Conservation (phyloP, 2,329 filamentous ascomycete genomes). For the Sclerotinia sclerotiorum region DNA sequence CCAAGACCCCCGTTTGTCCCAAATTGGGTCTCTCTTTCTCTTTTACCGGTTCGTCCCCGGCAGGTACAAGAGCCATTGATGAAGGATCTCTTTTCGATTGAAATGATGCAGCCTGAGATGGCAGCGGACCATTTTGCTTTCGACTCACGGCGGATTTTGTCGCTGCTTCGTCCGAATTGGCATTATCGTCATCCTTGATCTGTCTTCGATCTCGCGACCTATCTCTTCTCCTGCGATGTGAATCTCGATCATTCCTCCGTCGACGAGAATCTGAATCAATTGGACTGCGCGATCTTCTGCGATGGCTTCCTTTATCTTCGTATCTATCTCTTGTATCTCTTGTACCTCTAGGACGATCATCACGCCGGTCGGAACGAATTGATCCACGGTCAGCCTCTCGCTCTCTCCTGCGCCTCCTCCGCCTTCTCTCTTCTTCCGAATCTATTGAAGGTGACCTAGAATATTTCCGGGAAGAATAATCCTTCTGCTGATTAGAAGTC, state of each 20-base stretch:
- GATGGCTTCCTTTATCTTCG: slow-evolving; percentile 32
- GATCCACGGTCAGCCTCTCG: slow-evolving; percentile 25
- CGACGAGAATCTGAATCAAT: slow-evolving; percentile 26
- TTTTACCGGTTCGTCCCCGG: slow-evolving; percentile 47
- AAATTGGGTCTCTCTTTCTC: slow-evolving; percentile 90
- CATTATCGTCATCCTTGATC: slow-evolving; percentile 26
- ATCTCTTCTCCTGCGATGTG: slow-evolving; percentile 34
- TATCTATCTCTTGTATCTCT: slow-evolving; percentile 31
- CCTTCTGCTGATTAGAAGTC: slow-evolving; percentile 26
- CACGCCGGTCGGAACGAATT: slow-evolving; percentile 19
- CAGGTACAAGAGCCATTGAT: slow-evolving; percentile 31
- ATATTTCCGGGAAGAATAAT: slow-evolving; percentile 27
- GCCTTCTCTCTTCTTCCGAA: slow-evolving; percentile 37
- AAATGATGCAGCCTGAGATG: slow-evolving; percentile 60
- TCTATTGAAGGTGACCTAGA: slow-evolving; percentile 35
- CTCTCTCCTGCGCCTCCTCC: slow-evolving; percentile 33
- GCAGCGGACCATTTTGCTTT: slow-evolving; percentile 50
- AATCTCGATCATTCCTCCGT: slow-evolving; percentile 32
- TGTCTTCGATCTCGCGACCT: slow-evolving; percentile 33
- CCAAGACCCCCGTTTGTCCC: slow-evolving; percentile 74
- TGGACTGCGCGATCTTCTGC: slow-evolving; percentile 39
- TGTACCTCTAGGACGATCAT: slow-evolving; percentile 17
- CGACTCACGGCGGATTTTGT: slow-evolving; percentile 26
- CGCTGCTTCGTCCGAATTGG: background rate
- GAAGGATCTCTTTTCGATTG: slow-evolving; percentile 51